phyloP scores from a whole-genome alignment of 352 stramenopile genomes.

The Phytophthora quininea region DNA sequence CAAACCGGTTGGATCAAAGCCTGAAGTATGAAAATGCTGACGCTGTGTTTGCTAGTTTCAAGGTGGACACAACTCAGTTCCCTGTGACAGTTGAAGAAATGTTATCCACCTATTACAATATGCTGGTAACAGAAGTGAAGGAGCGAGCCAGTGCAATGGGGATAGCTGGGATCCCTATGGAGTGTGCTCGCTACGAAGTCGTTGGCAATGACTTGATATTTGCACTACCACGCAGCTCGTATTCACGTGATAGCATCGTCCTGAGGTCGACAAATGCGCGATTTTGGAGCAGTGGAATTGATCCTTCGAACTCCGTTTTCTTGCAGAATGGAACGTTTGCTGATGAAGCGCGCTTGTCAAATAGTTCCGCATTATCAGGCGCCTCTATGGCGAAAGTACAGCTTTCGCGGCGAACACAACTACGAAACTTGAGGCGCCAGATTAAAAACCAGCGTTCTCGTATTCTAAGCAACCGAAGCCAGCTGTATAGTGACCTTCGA shows the following conservation, averaged over 20 bases:
- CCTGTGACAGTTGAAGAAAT: conserved; percentile 45
- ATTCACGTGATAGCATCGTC: conserved; percentile 77
- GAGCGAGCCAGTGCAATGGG: conserved; percentile 26
- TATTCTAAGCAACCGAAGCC: conserved; percentile 80
- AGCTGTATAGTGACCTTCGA: conserved; percentile 83
- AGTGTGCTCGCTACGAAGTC: conserved; percentile 56
- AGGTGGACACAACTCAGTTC: conserved; percentile 41
- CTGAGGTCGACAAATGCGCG: conserved; percentile 76
- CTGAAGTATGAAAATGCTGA: conserved; percentile 38
- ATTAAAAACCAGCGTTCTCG: conserved; percentile 87
- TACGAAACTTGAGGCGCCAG: conserved; percentile 73
- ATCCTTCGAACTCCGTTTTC: conserved; percentile 72
- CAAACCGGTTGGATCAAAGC: conserved; percentile 34
- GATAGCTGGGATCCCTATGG: conserved; percentile 15
- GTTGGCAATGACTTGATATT: conserved; percentile 86
- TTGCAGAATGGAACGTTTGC: conserved; percentile 76
- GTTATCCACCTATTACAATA: conserved; percentile 41
- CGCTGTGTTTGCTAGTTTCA: conserved; percentile 39
- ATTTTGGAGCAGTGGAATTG: conserved; percentile 72
- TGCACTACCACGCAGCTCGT: conserved; percentile 77
- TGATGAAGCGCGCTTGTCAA: conserved; percentile 57
- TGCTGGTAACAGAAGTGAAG: conserved; percentile 23
- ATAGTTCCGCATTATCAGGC: conserved; percentile 42
- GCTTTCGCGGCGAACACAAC: conserved; percentile 63
- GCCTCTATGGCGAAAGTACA: conserved; percentile 57